A percentile compares a stretch with the other conserved stretches of the same genome.
phyloP scores from a whole-genome alignment of 2,329 filamentous ascomycete genomes.

The Neurospora sp. region DNA sequence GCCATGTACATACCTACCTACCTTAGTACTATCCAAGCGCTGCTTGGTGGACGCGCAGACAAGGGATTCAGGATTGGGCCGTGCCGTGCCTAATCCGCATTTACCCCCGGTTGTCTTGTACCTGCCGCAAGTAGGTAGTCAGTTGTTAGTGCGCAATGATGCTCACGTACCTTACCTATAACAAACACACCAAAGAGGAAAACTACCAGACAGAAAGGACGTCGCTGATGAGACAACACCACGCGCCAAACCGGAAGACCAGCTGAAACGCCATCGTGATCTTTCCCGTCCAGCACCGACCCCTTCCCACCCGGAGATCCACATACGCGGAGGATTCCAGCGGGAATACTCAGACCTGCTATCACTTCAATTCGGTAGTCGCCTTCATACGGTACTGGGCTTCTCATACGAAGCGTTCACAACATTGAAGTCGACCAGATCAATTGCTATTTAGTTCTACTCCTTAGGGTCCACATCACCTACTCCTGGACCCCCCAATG shows the following conservation, averaged over 20 bases:
- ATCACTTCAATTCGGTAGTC: too few species aligned
- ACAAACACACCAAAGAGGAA: background rate
- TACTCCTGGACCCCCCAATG: too few species aligned
- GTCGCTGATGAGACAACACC: background rate
- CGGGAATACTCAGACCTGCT: too few species aligned
- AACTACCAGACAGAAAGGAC: too few species aligned
- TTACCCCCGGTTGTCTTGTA: background rate
- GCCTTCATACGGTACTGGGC: too few species aligned
- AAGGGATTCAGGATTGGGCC: background rate
- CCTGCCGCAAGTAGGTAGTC: background rate
- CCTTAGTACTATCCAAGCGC: background rate
- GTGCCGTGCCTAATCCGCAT: background rate
- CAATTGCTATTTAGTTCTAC: too few species aligned
- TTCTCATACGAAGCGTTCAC: too few species aligned
- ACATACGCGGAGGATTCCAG: too few species aligned
- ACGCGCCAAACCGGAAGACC: background rate
- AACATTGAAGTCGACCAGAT: too few species aligned
- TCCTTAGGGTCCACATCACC: too few species aligned
- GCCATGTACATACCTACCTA: background rate
- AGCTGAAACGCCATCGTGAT: background rate
- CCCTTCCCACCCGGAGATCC: background rate
- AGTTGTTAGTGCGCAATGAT: background rate
- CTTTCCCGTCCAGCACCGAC: background rate
- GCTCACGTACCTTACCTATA: background rate
- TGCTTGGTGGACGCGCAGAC: background rate